These are phyloP conservation scores for Serendipita sp. DNA, from an alignment of 768 basidiomycete genomes.

Conservation along the genomic window DNA sequence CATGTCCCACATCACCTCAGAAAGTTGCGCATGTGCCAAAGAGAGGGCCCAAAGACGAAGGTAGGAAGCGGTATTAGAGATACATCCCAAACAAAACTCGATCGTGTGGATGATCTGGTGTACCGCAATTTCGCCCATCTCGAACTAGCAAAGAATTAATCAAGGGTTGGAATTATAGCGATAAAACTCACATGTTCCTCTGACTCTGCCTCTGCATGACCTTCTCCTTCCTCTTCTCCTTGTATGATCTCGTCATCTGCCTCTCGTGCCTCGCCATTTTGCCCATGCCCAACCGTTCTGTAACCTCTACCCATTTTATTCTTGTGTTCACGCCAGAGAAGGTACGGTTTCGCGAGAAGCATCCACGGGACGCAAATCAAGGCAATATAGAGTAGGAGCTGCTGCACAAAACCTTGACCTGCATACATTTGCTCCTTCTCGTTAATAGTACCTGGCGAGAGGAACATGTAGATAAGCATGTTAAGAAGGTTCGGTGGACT, in stretches of 20 bases:
- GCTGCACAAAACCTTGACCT: slow-evolving; percentile 78
- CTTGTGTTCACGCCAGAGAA: slow-evolving; percentile 79
- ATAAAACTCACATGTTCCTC: slow-evolving; percentile 27
- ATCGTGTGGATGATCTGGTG: slow-evolving; percentile 98
- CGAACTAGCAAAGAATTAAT: slow-evolving; percentile 34
- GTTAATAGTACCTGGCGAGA: slow-evolving; percentile 69
- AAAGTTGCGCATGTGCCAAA: slow-evolving; percentile 92
- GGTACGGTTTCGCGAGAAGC: slow-evolving; percentile 81
- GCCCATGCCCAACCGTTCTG: slow-evolving; percentile 34
- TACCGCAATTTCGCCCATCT: slow-evolving; percentile 87
- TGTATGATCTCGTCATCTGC: slow-evolving; percentile 48
- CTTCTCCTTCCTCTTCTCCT: slow-evolving; percentile 70
- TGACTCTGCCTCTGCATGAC: slow-evolving; percentile 56
- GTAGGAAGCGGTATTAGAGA: slow-evolving; percentile 91
- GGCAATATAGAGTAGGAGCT: slow-evolving; percentile 61
- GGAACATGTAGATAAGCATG: slow-evolving; percentile 94
- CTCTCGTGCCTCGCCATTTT: slow-evolving; percentile 39
- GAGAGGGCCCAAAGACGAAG: slow-evolving; percentile 95
- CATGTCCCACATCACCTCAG: slow-evolving; percentile 87
- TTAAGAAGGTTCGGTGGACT: slow-evolving; percentile 81
- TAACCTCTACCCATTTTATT: slow-evolving; percentile 75
- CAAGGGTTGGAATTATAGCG: not conserved
- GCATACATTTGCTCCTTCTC: slow-evolving; percentile 57
- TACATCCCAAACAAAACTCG: slow-evolving; percentile 97
- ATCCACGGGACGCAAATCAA: slow-evolving; percentile 88